Evolutionary conservation across 768 basidiomycete species (phyloP), one percentile per base, ranked within the genome.

Genomic region (Kwoniella shandongensis): DNA sequence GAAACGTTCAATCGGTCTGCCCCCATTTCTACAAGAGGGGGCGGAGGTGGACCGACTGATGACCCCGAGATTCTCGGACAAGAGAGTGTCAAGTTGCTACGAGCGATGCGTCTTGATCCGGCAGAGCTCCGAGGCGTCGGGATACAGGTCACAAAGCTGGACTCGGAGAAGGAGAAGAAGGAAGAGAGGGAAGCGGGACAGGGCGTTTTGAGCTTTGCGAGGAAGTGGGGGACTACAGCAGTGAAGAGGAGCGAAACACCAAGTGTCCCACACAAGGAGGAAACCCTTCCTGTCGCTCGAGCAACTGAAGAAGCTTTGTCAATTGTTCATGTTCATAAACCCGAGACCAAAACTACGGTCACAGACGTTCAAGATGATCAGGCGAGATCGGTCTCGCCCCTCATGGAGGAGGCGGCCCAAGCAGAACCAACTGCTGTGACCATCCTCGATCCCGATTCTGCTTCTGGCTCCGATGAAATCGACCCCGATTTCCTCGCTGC

Each of bases 61-160:
- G 86, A 96, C 61, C 78, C 82, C 13, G 81, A 79, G 36, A 77
- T 85, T 35, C 87, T 99, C 38, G 89, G 85, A 0, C 81, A 85
- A 23, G 84, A 86, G 59, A 87, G 89, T 5, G 88, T 87, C 84
- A 81, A 83, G 58, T 76, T 96, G 15, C 79, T 94, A 27, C 80
- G 83, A 64, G 81, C 83, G 0, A 85, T 91, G 74, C 79, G 82
- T 35, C 87, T 96, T 47, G 88, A 91, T 61, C 85, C 91, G 0
- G 83, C 80, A 57, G 94, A 97, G 61, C 78, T 98, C n/a, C 82
- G 94, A 20, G 94, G 94, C 0, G 83, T 98, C 54, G 91, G 89
- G 0, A 86, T 98, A 7, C 91, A 93, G 67, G 83, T 97, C 12
- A 86, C 88, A 68, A 97, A 92, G 73, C 81, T 98, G 4, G 91